A percentile compares a stretch with the other conserved stretches of the same genome.
phyloP scores from a whole-genome alignment of 2,329 filamentous ascomycete species.

The Fusarium cicatricum region DNA sequence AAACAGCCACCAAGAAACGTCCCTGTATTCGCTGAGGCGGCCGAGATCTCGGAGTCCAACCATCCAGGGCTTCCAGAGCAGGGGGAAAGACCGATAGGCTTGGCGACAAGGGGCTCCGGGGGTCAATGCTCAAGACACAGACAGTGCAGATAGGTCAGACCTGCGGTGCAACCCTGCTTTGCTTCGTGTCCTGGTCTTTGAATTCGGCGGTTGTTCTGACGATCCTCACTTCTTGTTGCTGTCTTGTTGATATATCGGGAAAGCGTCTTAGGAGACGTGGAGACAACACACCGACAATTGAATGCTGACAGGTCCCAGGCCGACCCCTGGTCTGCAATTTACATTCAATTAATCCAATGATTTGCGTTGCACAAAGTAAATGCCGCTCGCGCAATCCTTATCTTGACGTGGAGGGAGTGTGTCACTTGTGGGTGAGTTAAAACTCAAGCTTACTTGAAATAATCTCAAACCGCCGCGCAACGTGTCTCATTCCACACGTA shows the following conservation, averaged over 20 bases:
- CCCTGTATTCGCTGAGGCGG: slow-evolving; percentile 31
- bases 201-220: slow-evolving; percentile 19
- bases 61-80: slow-evolving; percentile 24
- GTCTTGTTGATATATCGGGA: slow-evolving; percentile 1
- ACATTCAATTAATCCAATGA: slow-evolving; percentile 21
- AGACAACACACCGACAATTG: slow-evolving; percentile 26
- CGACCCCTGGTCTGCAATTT: slow-evolving; percentile 18
- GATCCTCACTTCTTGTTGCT: slow-evolving; percentile 13
- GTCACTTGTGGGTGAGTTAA: slow-evolving; percentile 32
- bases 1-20: slow-evolving; percentile 6
- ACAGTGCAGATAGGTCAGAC: slow-evolving; percentile 25
- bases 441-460: slow-evolving; percentile 44
- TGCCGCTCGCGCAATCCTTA: slow-evolving; percentile 25
- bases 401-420: slow-evolving; percentile 29
- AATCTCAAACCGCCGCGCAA: slow-evolving; percentile 40
- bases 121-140: slow-evolving; percentile 10
- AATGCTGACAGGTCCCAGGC: slow-evolving; percentile 9
- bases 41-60: slow-evolving; percentile 32
- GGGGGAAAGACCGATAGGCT: slow-evolving; percentile 30
- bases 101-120: slow-evolving; percentile 34
- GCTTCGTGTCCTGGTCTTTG: slow-evolving; percentile 12
- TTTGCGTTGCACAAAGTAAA: slow-evolving; percentile 24
- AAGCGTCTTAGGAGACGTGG: neutral
- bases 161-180: slow-evolving; percentile 18
- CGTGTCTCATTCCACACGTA: slow-evolving; percentile 34